phyloP scores from a whole-genome alignment of 108 stramenopile species.

The Nitzschia inconspicua region DNA sequence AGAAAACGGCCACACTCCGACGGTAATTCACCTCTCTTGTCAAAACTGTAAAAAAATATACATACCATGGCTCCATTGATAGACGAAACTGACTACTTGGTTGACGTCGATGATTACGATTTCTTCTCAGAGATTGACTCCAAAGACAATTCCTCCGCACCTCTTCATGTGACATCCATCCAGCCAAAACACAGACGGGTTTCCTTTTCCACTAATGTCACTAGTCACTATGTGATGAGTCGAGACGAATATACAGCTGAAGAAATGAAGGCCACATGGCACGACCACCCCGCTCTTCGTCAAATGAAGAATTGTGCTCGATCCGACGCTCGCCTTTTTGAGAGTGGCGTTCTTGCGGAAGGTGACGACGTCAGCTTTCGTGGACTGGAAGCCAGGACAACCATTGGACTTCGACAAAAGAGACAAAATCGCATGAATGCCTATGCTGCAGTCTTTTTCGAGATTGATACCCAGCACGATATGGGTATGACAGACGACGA shows the following conservation, averaged over 20 bases:
- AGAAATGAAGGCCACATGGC: conserved; percentile 15
- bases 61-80: too few relatives aligned
- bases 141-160: too few relatives aligned
- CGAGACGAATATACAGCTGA: conserved; percentile 10
- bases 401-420: conserved; percentile 11
- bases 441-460: conserved; percentile 25
- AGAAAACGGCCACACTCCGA: too few relatives aligned
- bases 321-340: conserved; percentile 11
- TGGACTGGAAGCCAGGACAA: conserved; percentile 21
- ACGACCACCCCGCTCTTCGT: conserved; percentile 10
- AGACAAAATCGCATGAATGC: conserved; percentile 20
- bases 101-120: too few relatives aligned
- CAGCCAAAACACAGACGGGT: conserved; percentile 5
- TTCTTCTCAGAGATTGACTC: too few relatives aligned
- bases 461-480: conserved; percentile 21
- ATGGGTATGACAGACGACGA: conserved; percentile 21
- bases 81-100: too few relatives aligned
- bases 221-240: conserved; percentile 1
- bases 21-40: too few relatives aligned
- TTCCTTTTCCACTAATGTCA: conserved; percentile 6
- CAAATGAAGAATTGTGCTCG: conserved; percentile 2
- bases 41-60: too few relatives aligned
- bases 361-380: conserved; percentile 6
- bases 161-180: too few relatives aligned
- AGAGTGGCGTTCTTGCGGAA: neutral